phyloP scores from a whole-genome alignment of 495 filamentous ascomycete genomes.

The Penicillium bialowiezense region DNA sequence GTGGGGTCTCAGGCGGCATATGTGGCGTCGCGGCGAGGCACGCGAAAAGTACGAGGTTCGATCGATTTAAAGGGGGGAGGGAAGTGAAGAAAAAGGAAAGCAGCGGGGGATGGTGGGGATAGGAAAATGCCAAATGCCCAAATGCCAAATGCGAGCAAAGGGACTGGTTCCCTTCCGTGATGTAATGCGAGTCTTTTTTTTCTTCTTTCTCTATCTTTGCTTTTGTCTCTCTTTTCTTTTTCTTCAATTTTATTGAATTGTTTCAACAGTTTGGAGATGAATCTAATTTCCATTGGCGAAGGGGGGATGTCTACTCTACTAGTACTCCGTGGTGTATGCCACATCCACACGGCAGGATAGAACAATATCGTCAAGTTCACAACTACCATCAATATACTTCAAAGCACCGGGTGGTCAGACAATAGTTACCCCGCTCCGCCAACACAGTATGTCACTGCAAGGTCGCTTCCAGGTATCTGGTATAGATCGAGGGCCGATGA shows the following conservation, averaged over 20 bases:
- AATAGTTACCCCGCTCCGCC: conserved; percentile 2
- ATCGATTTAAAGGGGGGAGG: conserved; percentile 1
- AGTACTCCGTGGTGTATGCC: too few relatives aligned
- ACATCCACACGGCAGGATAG: too few relatives aligned
- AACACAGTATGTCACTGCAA: neutral
- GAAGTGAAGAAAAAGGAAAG: conserved; percentile 8
- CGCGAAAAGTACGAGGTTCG: neutral
- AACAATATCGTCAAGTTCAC: too few relatives aligned
- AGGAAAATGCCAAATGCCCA: conserved; percentile 37
- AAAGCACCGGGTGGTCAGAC: neutral
- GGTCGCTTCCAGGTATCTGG: neutral
- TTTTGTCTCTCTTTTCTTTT: neutral
- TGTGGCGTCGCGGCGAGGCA: conserved; percentile 27
- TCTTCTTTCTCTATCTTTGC: neutral
- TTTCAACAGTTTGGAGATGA: too few relatives aligned
- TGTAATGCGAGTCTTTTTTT: conserved; percentile 15
- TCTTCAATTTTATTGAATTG: neutral
- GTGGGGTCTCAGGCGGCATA: conserved; percentile 37
- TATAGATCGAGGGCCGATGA: neutral
- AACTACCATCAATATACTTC: neutral
- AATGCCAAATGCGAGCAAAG: conserved; percentile 6
- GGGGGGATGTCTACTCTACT: too few relatives aligned
- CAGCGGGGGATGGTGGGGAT: conserved; percentile 30
- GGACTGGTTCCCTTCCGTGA: conserved; percentile 12
- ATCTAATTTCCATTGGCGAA: neutral